These are phyloP conservation scores for Hypholoma sublateritium DNA, from an alignment of 768 basidiomycete species.

Conservation along the genomic window DNA sequence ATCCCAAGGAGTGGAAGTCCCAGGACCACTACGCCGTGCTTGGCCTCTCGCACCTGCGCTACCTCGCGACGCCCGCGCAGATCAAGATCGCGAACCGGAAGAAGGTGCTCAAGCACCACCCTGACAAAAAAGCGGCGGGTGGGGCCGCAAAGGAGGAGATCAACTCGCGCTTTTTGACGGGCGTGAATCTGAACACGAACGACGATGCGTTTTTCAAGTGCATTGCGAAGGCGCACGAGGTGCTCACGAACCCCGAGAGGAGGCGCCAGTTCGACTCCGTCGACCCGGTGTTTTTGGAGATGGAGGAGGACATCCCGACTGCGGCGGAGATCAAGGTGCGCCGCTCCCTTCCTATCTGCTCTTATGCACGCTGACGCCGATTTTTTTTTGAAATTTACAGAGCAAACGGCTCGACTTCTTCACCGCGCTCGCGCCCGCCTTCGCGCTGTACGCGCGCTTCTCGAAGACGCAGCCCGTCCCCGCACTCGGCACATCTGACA, in stretches of 20 bases:
- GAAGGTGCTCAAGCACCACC: conserved; percentile 98
- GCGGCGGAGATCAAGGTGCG: conserved; percentile 57
- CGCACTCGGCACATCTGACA: conserved; percentile 66
- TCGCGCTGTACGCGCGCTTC: conserved; percentile 91
- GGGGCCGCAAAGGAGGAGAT: conserved; percentile 27
- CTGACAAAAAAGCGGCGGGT: conserved; percentile 81
- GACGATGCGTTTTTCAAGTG: conserved; percentile 99
- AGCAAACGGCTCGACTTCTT: conserved; percentile 67
- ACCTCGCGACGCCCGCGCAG: conserved; percentile 84
- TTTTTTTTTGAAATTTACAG: conserved; percentile 22
- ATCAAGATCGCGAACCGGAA: conserved; percentile 98
- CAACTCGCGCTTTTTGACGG: conserved; percentile 38
- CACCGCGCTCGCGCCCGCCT: conserved; percentile 74
- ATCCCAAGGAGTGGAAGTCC: conserved; percentile 99
- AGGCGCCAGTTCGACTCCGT: conserved; percentile 97
- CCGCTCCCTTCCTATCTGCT: background rate
- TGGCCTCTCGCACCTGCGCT: conserved; percentile 87
- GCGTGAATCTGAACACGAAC: conserved; percentile 77
- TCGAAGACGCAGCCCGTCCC: conserved; percentile 85
- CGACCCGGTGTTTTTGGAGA: conserved; percentile 71
- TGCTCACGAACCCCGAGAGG: conserved; percentile 82
- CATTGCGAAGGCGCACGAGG: conserved; percentile 97
- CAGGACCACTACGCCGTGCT: conserved; percentile 99
- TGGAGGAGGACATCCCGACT: conserved; percentile 78
- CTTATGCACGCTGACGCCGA: background rate